Percentiles rank a stretch among this genome's conserved stretches.
Evolutionary conservation across 768 basidiomycete genomes (phyloP).

Genomic region (Terana coerulea): DNA sequence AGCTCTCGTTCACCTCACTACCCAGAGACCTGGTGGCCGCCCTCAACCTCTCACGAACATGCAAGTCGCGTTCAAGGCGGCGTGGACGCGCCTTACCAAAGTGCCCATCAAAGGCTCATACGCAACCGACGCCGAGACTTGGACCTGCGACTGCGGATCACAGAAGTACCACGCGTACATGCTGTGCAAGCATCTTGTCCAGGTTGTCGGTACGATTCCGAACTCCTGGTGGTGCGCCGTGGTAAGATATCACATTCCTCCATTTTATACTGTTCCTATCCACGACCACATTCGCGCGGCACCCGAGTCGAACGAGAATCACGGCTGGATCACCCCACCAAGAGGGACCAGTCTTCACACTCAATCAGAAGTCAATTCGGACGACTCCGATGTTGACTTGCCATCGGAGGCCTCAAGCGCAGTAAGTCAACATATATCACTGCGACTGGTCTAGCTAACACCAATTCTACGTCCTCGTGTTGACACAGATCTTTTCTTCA

Average conservation of each 20-base stretch:
- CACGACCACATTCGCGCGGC: not conserved
- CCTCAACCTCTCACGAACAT: not conserved
- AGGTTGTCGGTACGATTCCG: not conserved
- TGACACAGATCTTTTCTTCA: constrained; percentile 9
- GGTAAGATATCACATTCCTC: constrained; percentile 7
- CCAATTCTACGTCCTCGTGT: no score
- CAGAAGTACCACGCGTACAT: constrained; percentile 14
- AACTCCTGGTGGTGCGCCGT: not conserved
- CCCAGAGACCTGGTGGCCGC: not conserved
- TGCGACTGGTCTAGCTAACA: no score
- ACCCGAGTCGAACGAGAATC: constrained; percentile 1
- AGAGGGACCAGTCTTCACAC: no score
- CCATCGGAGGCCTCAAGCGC: no score
- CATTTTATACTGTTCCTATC: constrained; percentile 14
- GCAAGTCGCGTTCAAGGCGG: constrained; percentile 1
- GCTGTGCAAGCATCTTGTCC: constrained; percentile 15
- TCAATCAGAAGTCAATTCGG: no score
- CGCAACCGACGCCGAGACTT: not conserved
- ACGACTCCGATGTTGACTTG: no score
- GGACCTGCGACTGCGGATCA: constrained; percentile 15
- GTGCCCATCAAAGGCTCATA: constrained; percentile 9
- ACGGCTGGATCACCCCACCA: constrained; percentile 3
- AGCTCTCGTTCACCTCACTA: not conserved
- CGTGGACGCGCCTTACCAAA: constrained; percentile 7
- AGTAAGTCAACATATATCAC: not conserved